Percentiles rank a stretch among this genome's conserved stretches.
Evolutionary conservation across 305 asterid genomes (phyloP).

Genomic region (Fraxinus velutina): DNA sequence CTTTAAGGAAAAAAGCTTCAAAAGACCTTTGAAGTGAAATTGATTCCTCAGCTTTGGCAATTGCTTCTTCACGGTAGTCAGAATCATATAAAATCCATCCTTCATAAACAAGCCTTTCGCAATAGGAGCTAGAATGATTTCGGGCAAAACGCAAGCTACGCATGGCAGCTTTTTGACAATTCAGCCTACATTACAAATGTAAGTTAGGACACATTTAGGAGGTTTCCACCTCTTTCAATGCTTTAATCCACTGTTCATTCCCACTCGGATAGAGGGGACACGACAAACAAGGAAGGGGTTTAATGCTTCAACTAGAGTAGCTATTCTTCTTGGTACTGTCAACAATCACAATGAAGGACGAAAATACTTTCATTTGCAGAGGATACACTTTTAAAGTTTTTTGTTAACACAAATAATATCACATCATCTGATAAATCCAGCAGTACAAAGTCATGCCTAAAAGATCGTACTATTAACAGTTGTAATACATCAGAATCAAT

Average conservation of each 20-base stretch:
- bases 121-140: slow-evolving; percentile 61
- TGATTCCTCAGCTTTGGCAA: slow-evolving; percentile 80
- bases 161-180: slow-evolving; percentile 95
- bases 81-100: slow-evolving; percentile 93
- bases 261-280: neutral
- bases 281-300: neutral
- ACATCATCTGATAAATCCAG: neutral
- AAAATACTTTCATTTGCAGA: neutral
- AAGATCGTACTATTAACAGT: neutral
- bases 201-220: neutral
- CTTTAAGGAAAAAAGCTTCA: slow-evolving; percentile 87
- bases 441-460: neutral
- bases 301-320: neutral
- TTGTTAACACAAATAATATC: neutral
- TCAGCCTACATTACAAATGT: slow-evolving; percentile 42
- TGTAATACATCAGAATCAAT: neutral
- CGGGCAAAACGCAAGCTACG: slow-evolving; percentile 81
- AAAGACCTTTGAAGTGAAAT: slow-evolving; percentile 76
- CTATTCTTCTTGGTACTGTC: neutral
- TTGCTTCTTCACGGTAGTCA: slow-evolving; percentile 78
- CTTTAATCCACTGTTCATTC: neutral
- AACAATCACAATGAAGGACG: neutral
- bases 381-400: neutral
- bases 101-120: slow-evolving; percentile 76
- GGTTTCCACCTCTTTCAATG: neutral